Base-by-base conservation (phyloP, 164 flowering plant genomes). In the Annona cherimola region DNA sequence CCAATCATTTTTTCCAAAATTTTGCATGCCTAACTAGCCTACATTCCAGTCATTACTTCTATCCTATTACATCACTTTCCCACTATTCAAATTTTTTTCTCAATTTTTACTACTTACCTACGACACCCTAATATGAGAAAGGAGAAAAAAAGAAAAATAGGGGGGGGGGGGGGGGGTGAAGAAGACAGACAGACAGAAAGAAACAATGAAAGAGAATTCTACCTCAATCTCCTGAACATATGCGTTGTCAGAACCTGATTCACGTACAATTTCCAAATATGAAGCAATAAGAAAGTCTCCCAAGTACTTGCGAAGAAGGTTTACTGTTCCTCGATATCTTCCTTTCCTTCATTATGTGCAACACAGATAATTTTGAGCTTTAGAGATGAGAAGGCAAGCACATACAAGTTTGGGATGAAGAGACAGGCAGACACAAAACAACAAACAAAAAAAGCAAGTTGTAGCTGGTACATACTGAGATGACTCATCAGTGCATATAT, bases 151-250 rank as follows among this genome's bases (percentile, higher is more conserved):
- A 26, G 35, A 26, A 26, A 26, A 26, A 26, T 1, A 0, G 0
- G 35, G 35, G 35, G 35, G 35, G 35, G 0, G 35, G 0, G 0
- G 35, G 35, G 35, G 35, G 35, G 35, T 26, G 35, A 26, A 26
- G 35, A 26, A 26, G 35, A 26, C 35, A 26, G 35, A 26, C 35
- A 26, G 35, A 42, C 8, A 64, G 44, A 42, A 64, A 39, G 45
- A 65, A 16, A 65, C 18, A 39, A 19, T 65, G n/a, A 65, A 43
- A 59, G 35, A 60, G 54, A 4, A 62, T 14, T 45, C 69, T 72
- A 94, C 99, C 97, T 95, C 99, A 66, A 95, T 86, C 85, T 91
- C 97, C 76, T 85, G 89, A 40, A 90, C 77, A 75, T 90, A 89
- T 8, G 81, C 72, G 74, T 81, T 81, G 77, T 84, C 88, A 72